Evolutionary conservation across 179 eudicot species (phyloP).

Genomic region (Spinacia oleracea): DNA sequence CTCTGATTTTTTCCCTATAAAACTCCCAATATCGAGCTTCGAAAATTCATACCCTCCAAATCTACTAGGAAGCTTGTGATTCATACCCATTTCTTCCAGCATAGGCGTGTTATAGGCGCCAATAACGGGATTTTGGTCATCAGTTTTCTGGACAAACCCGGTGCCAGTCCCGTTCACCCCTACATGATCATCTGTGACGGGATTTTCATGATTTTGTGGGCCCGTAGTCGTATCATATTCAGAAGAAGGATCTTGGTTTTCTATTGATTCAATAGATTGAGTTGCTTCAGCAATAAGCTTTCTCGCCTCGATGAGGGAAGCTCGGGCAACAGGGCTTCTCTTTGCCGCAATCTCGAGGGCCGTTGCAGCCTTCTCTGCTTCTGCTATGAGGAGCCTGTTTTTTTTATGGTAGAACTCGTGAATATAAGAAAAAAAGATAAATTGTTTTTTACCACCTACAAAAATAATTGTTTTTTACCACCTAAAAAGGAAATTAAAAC

Average conservation of each 20-base stretch:
- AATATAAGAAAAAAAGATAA: neutral
- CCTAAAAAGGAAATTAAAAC: too few species aligned
- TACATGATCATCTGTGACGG: neutral
- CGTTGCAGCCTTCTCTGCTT: slow-evolving; percentile 85
- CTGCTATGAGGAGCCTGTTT: slow-evolving; percentile 72
- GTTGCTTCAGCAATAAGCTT: slow-evolving; percentile 84
- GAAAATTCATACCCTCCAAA: slow-evolving; percentile 20
- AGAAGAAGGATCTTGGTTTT: slow-evolving; percentile 30
- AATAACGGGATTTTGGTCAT: slow-evolving; percentile 23
- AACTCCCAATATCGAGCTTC: slow-evolving; percentile 14
- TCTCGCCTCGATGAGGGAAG: slow-evolving; percentile 74
- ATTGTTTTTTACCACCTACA: too few species aligned
- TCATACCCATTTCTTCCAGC: slow-evolving; percentile 29
- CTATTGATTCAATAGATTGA: slow-evolving; percentile 61
- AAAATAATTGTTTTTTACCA: too few species aligned
- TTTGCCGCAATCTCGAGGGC: slow-evolving; percentile 80
- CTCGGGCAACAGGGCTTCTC: slow-evolving; percentile 73
- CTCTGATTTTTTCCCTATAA: slow-evolving; percentile 22
- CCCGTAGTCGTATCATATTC: slow-evolving; percentile 25
- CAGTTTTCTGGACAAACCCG: slow-evolving; percentile 17
- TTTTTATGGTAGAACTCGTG: neutral
- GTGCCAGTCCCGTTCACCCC: slow-evolving; percentile 27
- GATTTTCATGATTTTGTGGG: slow-evolving; percentile 8
- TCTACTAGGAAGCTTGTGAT: slow-evolving; percentile 9
- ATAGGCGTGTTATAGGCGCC: slow-evolving; percentile 25